Conservation (phyloP, 805 yeast genomes). For the Yamadazyma insecticola region DNA sequence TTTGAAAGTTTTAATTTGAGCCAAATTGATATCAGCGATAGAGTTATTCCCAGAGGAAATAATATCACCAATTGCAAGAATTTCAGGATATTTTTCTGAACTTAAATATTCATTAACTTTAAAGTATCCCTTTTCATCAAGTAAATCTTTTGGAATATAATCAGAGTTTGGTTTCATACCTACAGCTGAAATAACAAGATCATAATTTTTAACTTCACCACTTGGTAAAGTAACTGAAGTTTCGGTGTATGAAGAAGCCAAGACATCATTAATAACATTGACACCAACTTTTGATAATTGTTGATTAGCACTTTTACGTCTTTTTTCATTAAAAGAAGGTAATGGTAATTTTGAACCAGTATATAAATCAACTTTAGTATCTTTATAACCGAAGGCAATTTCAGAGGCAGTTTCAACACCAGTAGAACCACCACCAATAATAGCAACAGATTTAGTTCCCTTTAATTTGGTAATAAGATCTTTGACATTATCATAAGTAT, state of each 20-base stretch:
- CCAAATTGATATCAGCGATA: conserved; percentile 1
- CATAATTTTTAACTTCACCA: conserved; percentile 17
- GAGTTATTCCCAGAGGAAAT: conserved; percentile 14
- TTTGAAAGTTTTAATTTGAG: neutral
- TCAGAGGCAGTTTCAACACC: conserved; percentile 39
- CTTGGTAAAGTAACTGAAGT: conserved; percentile 12
- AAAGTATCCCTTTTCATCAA: conserved; percentile 25
- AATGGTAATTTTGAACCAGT: conserved; percentile 20
- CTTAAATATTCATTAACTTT: conserved; percentile 21
- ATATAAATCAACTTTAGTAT: conserved; percentile 18
- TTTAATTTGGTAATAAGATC: conserved; percentile 12
- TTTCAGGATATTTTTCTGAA: conserved; percentile 19
- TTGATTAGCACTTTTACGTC: conserved; percentile 10
- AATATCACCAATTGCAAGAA: conserved; percentile 35
- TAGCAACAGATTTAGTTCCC: conserved; percentile 24
- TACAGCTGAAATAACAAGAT: conserved; percentile 25
- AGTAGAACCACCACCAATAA: conserved; percentile 38
- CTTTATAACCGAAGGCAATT: conserved; percentile 17
- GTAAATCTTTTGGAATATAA: conserved; percentile 19
- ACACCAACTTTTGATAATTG: conserved; percentile 17
- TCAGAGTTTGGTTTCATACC: conserved; percentile 27
- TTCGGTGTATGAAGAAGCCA: conserved; percentile 5
- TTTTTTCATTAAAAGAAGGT: conserved; percentile 11
- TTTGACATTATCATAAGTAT: conserved; percentile 13
- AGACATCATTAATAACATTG: conserved; percentile 17